phyloP scores from a whole-genome alignment of 257 asterid species.

The Lycium barbarum region DNA sequence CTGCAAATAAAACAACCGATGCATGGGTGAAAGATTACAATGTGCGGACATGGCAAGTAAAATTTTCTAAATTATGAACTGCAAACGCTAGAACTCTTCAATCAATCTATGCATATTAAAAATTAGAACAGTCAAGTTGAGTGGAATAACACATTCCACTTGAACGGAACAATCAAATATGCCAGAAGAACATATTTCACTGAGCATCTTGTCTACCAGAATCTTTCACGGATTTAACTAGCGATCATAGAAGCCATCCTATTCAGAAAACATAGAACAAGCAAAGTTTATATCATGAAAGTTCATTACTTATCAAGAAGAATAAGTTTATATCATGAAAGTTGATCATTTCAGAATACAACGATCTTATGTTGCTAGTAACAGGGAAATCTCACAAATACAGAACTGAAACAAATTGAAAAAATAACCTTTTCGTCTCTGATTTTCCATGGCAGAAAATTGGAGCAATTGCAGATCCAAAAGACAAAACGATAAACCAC shows the following conservation, averaged over 20 bases:
- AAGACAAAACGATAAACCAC: constrained; percentile 3
- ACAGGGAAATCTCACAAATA: not conserved
- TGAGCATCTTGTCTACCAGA: not conserved
- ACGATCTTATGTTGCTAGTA: not conserved
- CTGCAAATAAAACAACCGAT: constrained; percentile 43
- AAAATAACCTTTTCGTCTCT: not conserved
- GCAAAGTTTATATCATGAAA: not conserved
- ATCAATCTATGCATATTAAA: not conserved
- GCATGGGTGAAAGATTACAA: constrained; percentile 24
- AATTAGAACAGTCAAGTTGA: not conserved
- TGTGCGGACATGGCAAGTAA: constrained; percentile 17
- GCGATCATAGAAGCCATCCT: not conserved
- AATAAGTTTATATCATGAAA: not conserved
- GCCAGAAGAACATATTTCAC: constrained; percentile 1
- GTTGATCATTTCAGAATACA: not conserved
- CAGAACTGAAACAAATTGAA: constrained; percentile 6
- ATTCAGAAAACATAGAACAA: not conserved
- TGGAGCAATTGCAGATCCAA: not conserved
- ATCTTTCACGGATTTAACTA: not conserved
- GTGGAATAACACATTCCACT: constrained; percentile 14
- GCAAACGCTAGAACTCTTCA: not conserved
- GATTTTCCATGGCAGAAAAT: constrained; percentile 18
- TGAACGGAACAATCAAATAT: not conserved
- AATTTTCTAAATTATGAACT: constrained; percentile 22
- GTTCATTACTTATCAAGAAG: not conserved